Base-by-base conservation (phyloP, 768 basidiomycete genomes). In the Russula sp. region DNA sequence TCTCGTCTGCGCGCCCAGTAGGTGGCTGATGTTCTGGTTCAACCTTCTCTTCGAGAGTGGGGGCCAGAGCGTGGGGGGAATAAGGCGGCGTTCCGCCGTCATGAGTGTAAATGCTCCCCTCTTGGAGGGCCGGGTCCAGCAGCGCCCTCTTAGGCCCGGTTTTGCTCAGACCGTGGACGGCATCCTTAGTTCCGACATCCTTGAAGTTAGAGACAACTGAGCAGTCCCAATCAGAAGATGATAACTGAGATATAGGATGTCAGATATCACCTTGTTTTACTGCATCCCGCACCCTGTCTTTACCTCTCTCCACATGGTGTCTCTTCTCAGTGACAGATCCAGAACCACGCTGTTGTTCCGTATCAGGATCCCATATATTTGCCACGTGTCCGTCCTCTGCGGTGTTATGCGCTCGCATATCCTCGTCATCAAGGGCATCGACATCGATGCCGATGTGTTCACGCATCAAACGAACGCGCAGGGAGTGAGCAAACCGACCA, bases 391-490 rank as follows among this genome's bases (percentile, higher is more conserved):
- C 79, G 3, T 79, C 71, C 59, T 80, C 79, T 9, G 80, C 73
- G 16, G 87, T 82, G 8, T 84, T 79, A 24, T 78, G 74, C 1
- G 78, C 75, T 80, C 82, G 83, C 22, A 87, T 75, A 57, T 90
- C 86, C 58, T 90, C 89, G 68, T 94, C 89, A 50, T 84, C 83
- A 69, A 97, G 78, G 2, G 85, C 81, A 72, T 99, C 97, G 34
- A 98, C 94, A 73, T 99, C 94, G 62, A 98, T 81, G 2, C 97
- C 97, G 63, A 97, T 80, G 73, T 99, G 97, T 72, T 99, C 97
- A 67, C 90, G 83, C 97, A 99, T 99, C 65, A 99, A 79, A 20
- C 96, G 86, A 52, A 98, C 81, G 7, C 97, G 88, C 13, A 99
- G 81, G 3, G 90, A 90, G 75, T 99, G 97, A 2, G 96, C 94